Conservation (phyloP, 2,329 filamentous ascomycete species). For the Cercospora sesami region DNA sequence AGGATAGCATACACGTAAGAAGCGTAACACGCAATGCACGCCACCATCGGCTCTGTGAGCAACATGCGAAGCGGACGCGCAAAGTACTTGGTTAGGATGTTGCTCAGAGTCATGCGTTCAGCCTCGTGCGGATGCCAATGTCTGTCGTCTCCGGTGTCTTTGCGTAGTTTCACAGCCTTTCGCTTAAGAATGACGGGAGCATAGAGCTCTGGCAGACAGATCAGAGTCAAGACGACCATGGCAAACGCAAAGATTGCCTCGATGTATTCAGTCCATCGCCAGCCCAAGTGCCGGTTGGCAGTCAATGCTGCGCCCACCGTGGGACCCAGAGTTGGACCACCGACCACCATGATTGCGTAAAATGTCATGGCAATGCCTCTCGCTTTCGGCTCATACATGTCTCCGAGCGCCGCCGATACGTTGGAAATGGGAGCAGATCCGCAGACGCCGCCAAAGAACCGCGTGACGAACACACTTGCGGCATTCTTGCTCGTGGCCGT, state of each 20-base stretch:
- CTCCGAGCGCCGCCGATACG: constrained; percentile 47
- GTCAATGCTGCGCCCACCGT: constrained; percentile 46
- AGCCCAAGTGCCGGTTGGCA: constrained; percentile 41
- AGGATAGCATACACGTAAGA: constrained; percentile 47
- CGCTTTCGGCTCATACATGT: constrained; percentile 44
- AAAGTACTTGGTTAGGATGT: constrained; percentile 48
- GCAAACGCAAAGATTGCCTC: constrained; percentile 44
- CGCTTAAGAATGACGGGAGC: constrained; percentile 43
- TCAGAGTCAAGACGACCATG: constrained; percentile 32
- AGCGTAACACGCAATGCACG: constrained; percentile 34
- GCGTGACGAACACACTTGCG: constrained; percentile 42
- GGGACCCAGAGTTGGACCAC: constrained; percentile 45
- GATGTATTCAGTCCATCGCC: constrained; percentile 31
- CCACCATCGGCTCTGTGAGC: constrained; percentile 51
- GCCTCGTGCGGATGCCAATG: constrained; percentile 51
- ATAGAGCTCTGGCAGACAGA: constrained; percentile 46
- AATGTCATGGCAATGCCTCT: constrained; percentile 45
- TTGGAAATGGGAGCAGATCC: constrained; percentile 48
- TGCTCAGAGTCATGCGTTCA: constrained; percentile 44
- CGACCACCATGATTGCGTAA: constrained; percentile 45
- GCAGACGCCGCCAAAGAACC: constrained; percentile 51
- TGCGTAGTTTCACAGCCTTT: constrained; percentile 43
- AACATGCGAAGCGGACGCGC: constrained; percentile 49
- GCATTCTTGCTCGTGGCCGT: constrained; percentile 45
- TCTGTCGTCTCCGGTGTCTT: constrained; percentile 41